Evolutionary conservation across 2,329 filamentous ascomycete genomes (phyloP).

Genomic region (Echinosphaeria canescens): DNA sequence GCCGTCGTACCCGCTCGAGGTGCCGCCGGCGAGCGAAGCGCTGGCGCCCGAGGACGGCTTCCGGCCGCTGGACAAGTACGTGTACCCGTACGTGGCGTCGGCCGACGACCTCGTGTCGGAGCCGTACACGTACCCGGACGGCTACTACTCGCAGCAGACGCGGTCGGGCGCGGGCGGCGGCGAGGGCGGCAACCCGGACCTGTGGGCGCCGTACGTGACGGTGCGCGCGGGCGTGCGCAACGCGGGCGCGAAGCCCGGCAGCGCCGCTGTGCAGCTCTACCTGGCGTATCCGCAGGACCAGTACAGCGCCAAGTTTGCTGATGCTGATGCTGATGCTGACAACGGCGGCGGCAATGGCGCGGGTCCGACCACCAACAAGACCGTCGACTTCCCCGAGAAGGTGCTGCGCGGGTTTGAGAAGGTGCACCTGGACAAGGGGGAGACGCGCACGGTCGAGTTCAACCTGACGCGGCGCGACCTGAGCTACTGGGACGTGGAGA

Average conservation of each 20-base stretch:
- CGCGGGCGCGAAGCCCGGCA: conserved; percentile 18
- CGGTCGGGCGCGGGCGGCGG: conserved; percentile 46
- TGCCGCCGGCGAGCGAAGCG: conserved; percentile 31
- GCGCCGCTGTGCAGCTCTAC: conserved; percentile 25
- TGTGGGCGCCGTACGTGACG: conserved; percentile 32
- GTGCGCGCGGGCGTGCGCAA: conserved; percentile 31
- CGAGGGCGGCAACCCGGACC: conserved; percentile 43
- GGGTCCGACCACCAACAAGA: conserved; percentile 3
- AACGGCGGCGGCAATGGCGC: conserved; percentile 23
- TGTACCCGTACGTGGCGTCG: conserved; percentile 47
- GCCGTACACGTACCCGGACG: conserved; percentile 27
- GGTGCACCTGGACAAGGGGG: conserved; percentile 30
- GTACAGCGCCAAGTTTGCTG: conserved; percentile 3
- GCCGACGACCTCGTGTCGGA: conserved; percentile 18
- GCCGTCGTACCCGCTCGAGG: conserved; percentile 25
- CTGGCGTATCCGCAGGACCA: conserved; percentile 16
- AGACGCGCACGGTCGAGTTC: conserved; percentile 30
- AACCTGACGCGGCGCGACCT: conserved; percentile 43
- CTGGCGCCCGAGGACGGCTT: conserved; percentile 38
- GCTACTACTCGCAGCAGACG: conserved; percentile 24
- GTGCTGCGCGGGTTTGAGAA: conserved; percentile 60
- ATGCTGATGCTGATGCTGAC: conserved; percentile 15
- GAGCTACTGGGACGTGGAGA: conserved; percentile 47
- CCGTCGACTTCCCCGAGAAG: conserved; percentile 39
- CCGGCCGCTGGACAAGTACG: conserved; percentile 43